Percentiles rank a stretch among this genome's conserved stretches.
These are phyloP conservation scores for Boletus vermiculosoides DNA, from an alignment of 768 basidiomycete genomes.

Conservation along the genomic window DNA sequence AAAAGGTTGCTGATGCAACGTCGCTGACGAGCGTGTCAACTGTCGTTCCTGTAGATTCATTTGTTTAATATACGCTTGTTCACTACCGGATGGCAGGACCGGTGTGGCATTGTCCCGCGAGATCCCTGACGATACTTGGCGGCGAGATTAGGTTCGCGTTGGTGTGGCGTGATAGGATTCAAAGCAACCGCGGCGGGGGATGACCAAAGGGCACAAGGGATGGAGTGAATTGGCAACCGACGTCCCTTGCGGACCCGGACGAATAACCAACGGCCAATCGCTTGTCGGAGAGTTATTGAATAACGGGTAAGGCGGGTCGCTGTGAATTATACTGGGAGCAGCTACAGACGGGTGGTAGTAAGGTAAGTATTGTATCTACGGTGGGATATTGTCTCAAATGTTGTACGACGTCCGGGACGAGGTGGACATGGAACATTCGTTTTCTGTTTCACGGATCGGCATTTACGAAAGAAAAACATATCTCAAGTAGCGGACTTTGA, in stretches of 20 bases:
- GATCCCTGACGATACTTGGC: slow-evolving; percentile 3
- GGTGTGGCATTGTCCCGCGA: slow-evolving; percentile 3
- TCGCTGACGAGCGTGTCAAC: slow-evolving; percentile 14
- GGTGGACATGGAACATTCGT: background rate
- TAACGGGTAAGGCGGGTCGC: background rate
- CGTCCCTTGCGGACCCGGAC: slow-evolving; percentile 21
- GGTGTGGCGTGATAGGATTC: slow-evolving; percentile 3
- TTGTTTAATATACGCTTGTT: slow-evolving; percentile 15
- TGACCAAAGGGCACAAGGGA: slow-evolving; percentile 26
- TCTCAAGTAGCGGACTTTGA: slow-evolving; percentile 32
- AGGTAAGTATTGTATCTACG: background rate
- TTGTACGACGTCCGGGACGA: background rate
- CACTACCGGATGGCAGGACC: background rate
- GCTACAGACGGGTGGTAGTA: background rate
- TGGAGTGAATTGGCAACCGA: slow-evolving; percentile 18
- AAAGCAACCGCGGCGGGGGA: slow-evolving; percentile 9
- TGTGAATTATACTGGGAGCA: background rate
- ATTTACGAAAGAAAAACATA: slow-evolving; percentile 29
- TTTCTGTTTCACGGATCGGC: slow-evolving; percentile 18
- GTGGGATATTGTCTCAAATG: background rate
- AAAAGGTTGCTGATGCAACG: slow-evolving; percentile 20
- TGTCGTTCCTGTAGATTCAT: slow-evolving; percentile 22
- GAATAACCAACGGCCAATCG: slow-evolving; percentile 9
- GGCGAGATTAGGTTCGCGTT: slow-evolving; percentile 12
- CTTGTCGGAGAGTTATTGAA: background rate